Evolutionary conservation across 495 filamentous ascomycete species (phyloP), one percentile per base, ranked within the genome.

Genomic region (Friedmanniomyces simplex): DNA sequence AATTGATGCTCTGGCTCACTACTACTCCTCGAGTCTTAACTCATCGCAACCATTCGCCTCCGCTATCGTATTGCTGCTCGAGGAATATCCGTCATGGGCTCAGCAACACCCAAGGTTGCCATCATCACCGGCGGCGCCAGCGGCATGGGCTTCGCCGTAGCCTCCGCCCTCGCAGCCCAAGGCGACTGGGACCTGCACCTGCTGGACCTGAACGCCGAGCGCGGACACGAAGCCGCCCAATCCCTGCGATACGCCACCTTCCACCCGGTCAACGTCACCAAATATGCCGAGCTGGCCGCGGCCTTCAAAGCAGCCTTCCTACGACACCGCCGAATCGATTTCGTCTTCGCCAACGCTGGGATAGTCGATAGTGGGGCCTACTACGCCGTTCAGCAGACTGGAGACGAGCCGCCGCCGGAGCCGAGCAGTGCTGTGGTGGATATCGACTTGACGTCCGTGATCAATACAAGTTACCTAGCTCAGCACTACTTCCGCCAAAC

Each of bases 321-420:
- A 26, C 26, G 42, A 1, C 46, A 52, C 21, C 55, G 60, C 18
- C 51, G 46, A 14, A 21, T 70, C 12, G 64, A 68, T 52, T 70
- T 68, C 52, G 67, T 70, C 45, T 68, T 61, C 43, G 67, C 67
- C 2, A 70, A 70, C 43, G 67, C 67, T 13, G 67, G 67, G 0
- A 62, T 70, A 28, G 61, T 68, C 16, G 63, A 66, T 42, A 36
- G 58, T 3, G 54, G 56, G 18, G 61, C 62, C 32, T 69, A 66
- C 52, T 69, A 67, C 52, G 63, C 57, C 18, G n/a, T n/a, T n/a
- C 30, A 61, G n/a, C 10, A 52, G 10, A 62, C 56, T 30, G 58
- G 60, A n/a, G 48, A 64, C 37, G 48, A 41, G 6, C 45, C 61
- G 12, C 66, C 67, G 1, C 63, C 67, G 13, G 46, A 55, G 42